Evolutionary conservation across 805 yeast genomes (phyloP).

Genomic region (Barnettozyma vustinii): DNA sequence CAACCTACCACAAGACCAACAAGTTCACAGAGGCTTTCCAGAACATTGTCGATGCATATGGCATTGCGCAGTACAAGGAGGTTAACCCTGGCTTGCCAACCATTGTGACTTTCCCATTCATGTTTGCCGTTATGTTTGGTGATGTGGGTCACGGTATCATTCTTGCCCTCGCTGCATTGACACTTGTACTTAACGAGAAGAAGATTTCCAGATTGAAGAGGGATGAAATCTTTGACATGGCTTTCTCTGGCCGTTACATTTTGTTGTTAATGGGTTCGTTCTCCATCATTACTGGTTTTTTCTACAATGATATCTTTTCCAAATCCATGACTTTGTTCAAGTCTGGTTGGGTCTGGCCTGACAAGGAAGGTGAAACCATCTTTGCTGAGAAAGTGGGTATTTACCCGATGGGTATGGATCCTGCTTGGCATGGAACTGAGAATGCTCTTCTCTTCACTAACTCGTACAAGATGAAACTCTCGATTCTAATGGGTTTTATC

Average conservation of each 20-base stretch:
- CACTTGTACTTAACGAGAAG: constrained; percentile 69
- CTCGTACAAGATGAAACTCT: constrained; percentile 95
- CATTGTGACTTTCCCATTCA: constrained; percentile 91
- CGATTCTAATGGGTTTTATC: constrained; percentile 87
- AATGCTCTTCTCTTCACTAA: constrained; percentile 85
- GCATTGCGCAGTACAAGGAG: constrained; percentile 87
- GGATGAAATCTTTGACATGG: constrained; percentile 97
- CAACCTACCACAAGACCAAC: constrained; percentile 92
- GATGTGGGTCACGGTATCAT: constrained; percentile 95
- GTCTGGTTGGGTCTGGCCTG: constrained; percentile 95
- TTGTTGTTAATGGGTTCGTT: constrained; percentile 87
- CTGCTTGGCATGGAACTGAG: constrained; percentile 96
- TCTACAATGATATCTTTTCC: constrained; percentile 92
- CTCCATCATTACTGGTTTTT: constrained; percentile 91
- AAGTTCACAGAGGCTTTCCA: constrained; percentile 94
- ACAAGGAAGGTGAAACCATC: constrained; percentile 60
- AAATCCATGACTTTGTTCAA: constrained; percentile 79
- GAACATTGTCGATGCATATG: constrained; percentile 91
- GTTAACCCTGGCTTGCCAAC: constrained; percentile 96
- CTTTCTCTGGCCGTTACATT: constrained; percentile 87
- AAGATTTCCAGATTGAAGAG: constrained; percentile 62
- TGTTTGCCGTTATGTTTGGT: constrained; percentile 99
- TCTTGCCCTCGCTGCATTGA: constrained; percentile 65
- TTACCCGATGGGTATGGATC: constrained; percentile 85
- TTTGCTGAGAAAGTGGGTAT: constrained; percentile 62